phyloP scores from a whole-genome alignment of 2,329 filamentous ascomycete genomes.

The Zymoseptoria tritici region DNA sequence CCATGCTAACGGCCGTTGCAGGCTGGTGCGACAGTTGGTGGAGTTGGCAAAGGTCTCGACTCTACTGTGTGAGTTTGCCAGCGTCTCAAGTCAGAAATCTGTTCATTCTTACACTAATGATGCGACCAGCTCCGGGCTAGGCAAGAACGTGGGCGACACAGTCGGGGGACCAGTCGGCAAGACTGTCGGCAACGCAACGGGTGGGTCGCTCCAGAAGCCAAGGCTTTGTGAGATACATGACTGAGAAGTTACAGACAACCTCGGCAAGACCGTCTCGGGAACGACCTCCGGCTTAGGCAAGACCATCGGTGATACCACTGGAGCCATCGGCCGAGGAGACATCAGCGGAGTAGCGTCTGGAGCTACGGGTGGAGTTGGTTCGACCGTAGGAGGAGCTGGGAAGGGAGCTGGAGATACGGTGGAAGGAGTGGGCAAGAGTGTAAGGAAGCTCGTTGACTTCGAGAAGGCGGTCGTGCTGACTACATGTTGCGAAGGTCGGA shows the following conservation, averaged over 20 bases:
- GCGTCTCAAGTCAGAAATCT: neutral
- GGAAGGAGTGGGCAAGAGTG: constrained; percentile 22
- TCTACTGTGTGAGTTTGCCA: constrained; percentile 13
- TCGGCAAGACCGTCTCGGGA: constrained; percentile 36
- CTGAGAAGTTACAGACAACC: constrained; percentile 33
- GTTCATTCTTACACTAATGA: neutral
- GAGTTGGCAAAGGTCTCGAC: constrained; percentile 18
- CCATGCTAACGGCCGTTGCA: neutral
- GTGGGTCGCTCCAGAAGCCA: neutral
- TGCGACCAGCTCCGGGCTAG: constrained; percentile 4
- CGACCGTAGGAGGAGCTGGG: constrained; percentile 30
- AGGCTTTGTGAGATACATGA: constrained; percentile 5
- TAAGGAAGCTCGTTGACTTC: neutral
- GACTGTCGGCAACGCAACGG: constrained; percentile 16
- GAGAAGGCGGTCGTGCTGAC: too few species aligned
- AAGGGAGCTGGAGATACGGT: constrained; percentile 20
- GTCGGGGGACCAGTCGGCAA: constrained; percentile 33
- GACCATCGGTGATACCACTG: constrained; percentile 39
- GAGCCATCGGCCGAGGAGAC: constrained; percentile 37
- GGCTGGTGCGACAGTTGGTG: constrained; percentile 9
- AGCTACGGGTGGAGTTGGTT: constrained; percentile 29
- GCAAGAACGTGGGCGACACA: constrained; percentile 6
- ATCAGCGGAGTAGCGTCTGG: constrained; percentile 33
- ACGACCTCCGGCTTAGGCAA: constrained; percentile 37
- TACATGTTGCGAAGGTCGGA: constrained; percentile 32